Conservation (phyloP, 2,329 filamentous ascomycete species). For the Allantophomopsis cytisporea region DNA sequence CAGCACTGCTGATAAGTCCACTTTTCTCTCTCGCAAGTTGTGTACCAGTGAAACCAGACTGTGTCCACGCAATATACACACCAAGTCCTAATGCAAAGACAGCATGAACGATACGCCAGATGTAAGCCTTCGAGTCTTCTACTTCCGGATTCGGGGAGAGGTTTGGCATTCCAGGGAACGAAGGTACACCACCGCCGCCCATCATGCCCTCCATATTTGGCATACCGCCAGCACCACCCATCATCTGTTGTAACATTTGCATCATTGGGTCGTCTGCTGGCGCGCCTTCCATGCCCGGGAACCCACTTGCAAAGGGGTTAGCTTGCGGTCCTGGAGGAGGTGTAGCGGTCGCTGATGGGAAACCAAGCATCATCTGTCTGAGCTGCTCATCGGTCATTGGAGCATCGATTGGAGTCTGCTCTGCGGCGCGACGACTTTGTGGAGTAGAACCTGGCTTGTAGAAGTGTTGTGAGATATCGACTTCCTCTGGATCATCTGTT, state of each 20-base stretch:
- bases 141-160: slow-evolving; percentile 17
- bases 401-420: too few species aligned
- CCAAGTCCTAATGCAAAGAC: slow-evolving; percentile 57
- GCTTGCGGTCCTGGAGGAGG: slow-evolving; percentile 13
- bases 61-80: slow-evolving; percentile 54
- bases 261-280: slow-evolving; percentile 50
- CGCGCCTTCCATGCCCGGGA: slow-evolving; percentile 15
- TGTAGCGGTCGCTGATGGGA: slow-evolving; percentile 19
- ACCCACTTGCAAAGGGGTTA: slow-evolving; percentile 18
- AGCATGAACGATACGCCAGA: slow-evolving; percentile 66
- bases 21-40: slow-evolving; percentile 40
- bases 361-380: slow-evolving; percentile 49
- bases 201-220: slow-evolving; percentile 1
- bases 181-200: slow-evolving; percentile 15
- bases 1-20: slow-evolving; percentile 13
- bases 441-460: slow-evolving; percentile 32
- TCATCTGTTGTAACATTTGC: slow-evolving; percentile 65
- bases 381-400: slow-evolving; percentile 43
- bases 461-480: slow-evolving; percentile 57
- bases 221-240: slow-evolving; percentile 25
- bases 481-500: slow-evolving; percentile 56
- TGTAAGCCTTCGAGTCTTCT: slow-evolving; percentile 28
- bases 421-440: not conserved
- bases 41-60: slow-evolving; percentile 51
- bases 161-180: slow-evolving; percentile 26